Percentiles rank a stretch among this genome's conserved stretches.
Evolutionary conservation across 257 asterid genomes (phyloP).

Genomic region (Nicotiana undulata): DNA sequence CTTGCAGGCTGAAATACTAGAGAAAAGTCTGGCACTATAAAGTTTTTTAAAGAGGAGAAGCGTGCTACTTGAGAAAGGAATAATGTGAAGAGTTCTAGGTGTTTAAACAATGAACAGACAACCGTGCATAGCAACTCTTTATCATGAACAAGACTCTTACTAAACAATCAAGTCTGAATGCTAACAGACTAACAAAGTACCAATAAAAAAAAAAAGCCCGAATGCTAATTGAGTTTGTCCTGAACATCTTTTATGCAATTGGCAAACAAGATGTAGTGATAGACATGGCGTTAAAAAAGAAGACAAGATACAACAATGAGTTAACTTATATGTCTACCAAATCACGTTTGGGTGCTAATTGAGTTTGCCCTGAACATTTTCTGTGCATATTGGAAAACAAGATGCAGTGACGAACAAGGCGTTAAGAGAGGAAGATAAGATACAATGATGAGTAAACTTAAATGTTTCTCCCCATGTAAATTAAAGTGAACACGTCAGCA

Average conservation of each 20-base stretch:
- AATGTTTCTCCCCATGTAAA: neutral
- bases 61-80: neutral
- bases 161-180: neutral
- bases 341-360: neutral
- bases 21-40: neutral
- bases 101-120: neutral
- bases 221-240: neutral
- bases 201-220: too few relatives aligned
- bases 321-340: neutral
- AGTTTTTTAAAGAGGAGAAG: neutral
- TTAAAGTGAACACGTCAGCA: neutral
- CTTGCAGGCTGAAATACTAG: neutral
- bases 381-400: neutral
- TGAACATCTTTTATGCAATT: neutral
- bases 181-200: too few relatives aligned
- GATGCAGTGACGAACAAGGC: neutral
- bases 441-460: neutral
- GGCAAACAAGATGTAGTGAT: neutral
- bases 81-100: neutral
- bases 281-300: neutral
- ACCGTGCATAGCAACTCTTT: neutral
- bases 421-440: neutral
- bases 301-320: neutral
- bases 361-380: neutral
- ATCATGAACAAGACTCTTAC: neutral